Evolutionary conservation across 805 yeast species (phyloP).

Genomic region (Metschnikowia henanensis): DNA sequence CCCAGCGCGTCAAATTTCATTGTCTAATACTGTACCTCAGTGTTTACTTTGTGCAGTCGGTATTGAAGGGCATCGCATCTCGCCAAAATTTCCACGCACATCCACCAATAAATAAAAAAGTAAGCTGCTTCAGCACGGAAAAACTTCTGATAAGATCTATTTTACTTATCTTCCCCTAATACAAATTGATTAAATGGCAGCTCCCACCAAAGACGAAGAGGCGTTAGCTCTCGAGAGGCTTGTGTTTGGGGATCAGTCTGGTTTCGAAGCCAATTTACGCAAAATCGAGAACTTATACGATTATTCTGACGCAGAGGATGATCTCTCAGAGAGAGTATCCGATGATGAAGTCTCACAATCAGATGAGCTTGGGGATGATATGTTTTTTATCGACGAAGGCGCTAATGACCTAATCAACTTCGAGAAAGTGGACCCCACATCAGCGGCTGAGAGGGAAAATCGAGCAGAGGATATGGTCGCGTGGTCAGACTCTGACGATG

Average conservation of each 20-base stretch:
- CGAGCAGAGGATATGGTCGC: slow-evolving; percentile 33
- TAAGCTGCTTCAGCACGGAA: background rate
- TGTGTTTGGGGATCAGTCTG: slow-evolving; percentile 86
- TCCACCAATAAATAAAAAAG: background rate
- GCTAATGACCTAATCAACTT: slow-evolving; percentile 33
- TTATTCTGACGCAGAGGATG: slow-evolving; percentile 39
- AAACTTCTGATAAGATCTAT: background rate
- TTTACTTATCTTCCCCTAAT: background rate
- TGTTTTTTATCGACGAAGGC: slow-evolving; percentile 46
- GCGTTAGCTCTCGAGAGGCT: slow-evolving; percentile 77
- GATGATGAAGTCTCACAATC: slow-evolving; percentile 24
- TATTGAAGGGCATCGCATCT: slow-evolving; percentile 16
- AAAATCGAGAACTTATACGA: slow-evolving; percentile 58
- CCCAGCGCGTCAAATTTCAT: no score
- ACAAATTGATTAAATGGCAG: background rate
- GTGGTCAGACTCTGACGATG: slow-evolving; percentile 95
- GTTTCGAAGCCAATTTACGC: slow-evolving; percentile 65
- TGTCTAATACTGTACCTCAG: no score
- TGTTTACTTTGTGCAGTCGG: slow-evolving; percentile 4
- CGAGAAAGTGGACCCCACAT: slow-evolving; percentile 42
- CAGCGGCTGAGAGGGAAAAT: slow-evolving; percentile 34
- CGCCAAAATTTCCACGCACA: slow-evolving; percentile 9
- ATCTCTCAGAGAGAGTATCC: background rate
- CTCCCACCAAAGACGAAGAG: slow-evolving; percentile 67
- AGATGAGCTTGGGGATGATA: slow-evolving; percentile 39